Conservation (phyloP, 495 filamentous ascomycete genomes). For the Filosporella fistucella region DNA sequence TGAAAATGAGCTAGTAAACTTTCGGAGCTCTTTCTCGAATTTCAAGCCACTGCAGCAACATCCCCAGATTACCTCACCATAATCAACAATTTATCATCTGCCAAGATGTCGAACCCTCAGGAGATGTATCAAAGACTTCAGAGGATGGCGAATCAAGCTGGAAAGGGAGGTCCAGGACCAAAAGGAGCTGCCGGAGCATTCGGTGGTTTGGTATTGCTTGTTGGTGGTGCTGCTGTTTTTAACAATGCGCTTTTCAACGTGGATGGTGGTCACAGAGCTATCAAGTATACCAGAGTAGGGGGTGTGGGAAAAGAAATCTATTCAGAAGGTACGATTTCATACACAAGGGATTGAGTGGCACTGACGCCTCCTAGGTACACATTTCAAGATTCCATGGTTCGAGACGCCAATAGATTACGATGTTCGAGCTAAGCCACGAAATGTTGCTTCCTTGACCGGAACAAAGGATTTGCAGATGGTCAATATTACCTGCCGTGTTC, state of each 20-base stretch:
- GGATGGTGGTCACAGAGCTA: conserved; percentile 97
- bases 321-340: conserved; percentile 66
- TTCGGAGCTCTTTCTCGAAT: conserved; percentile 9
- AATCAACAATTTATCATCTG: no score
- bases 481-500: conserved; percentile 99
- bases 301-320: conserved; percentile 98
- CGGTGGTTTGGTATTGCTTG: conserved; percentile 54
- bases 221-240: conserved; percentile 56
- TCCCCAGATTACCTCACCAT: background rate
- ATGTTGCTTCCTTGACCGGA: conserved; percentile 93
- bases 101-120: conserved; percentile 23
- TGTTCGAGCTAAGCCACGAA: conserved; percentile 94
- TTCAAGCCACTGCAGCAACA: conserved; percentile 5
- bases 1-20: conserved; percentile 17
- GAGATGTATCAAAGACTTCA: conserved; percentile 21
- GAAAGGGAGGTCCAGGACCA: conserved; percentile 17
- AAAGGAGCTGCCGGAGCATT: conserved; percentile 26
- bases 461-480: conserved; percentile 99
- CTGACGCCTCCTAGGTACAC: conserved; percentile 61
- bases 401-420: conserved; percentile 96
- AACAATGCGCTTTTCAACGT: conserved; percentile 98
- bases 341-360: conserved; percentile 13
- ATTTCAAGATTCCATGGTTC: conserved; percentile 91
- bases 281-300: conserved; percentile 92
- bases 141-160: conserved; percentile 41